Base-by-base conservation (phyloP, 2,329 filamentous ascomycete species). In the Aspergillus felis region DNA sequence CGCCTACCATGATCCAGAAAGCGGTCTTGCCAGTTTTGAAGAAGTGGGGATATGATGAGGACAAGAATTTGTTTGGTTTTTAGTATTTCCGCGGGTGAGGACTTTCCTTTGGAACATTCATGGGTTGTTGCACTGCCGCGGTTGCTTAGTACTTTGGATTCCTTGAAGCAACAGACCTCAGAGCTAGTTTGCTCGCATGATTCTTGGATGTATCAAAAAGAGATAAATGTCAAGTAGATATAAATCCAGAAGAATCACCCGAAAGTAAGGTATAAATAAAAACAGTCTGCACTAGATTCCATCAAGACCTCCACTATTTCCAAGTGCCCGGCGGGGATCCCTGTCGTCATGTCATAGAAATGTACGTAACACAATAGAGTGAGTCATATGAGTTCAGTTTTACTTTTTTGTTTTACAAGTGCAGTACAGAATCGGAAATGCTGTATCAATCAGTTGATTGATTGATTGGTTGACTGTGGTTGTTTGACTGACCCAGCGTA, bases 1-100 rank as follows among this genome's bases (percentile, higher is more conserved):
- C 79, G 41, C 78, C 78, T 4, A 70, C 71, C 1, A 78, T 83
- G 78, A 82, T 83, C 52, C 75, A 79, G 64, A 81, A 79, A 62
- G 78, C 77, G n/a, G 80, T 74, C 1, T 61, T 83, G 64, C 80
- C 80, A 17, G 79, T 74, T 2, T 61, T 83, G 67, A 76, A 67
- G 61, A 68, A 76, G 46, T 77, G 74, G 76, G 77, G 78, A 0
- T 81, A 78, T 56, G 65, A 68, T 29, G 76, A 80, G 62, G 78
- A 78, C 48, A 66, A 73, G 62, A 77, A 79, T 57, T 57, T 79
- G 41, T 80, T 80, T 64, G 76, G 77, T n/a, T 61, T 63, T 14
- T 63, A 52, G 46, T 22, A 25, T 47, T 10, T 20, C 6, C 28
- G 9, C 1, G 28, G 10, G 28, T 1, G 9, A 10, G 28, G 28